A percentile compares a stretch with the other conserved stretches of the same genome.
phyloP scores from a whole-genome alignment of 345 rosid genomes.

The Lepidium sativum region DNA sequence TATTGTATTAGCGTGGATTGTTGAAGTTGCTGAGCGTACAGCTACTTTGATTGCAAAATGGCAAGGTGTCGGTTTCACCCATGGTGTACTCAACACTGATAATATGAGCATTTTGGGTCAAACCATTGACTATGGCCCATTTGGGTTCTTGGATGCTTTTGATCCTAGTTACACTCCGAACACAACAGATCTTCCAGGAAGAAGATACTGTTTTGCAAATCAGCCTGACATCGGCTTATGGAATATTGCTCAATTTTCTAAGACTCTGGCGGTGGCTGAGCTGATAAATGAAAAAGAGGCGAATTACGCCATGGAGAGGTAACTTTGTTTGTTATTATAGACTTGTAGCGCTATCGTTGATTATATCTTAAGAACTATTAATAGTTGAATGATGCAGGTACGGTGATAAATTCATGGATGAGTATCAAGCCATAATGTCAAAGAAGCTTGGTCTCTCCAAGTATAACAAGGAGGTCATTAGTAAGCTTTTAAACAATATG shows the following conservation, averaged over 20 bases:
- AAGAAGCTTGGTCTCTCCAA: conserved; percentile 85
- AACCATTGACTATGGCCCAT: conserved; percentile 95
- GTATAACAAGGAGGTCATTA: conserved; percentile 78
- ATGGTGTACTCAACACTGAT: conserved; percentile 96
- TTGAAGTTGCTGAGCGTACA: conserved; percentile 87
- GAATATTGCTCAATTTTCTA: conserved; percentile 84
- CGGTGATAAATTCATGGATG: conserved; percentile 92
- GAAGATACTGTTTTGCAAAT: conserved; percentile 93
- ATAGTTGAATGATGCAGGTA: conserved; percentile 42
- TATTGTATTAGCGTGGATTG: conserved; percentile 69
- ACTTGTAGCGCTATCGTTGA: neutral
- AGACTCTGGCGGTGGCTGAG: conserved; percentile 58
- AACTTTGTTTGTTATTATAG: neutral
- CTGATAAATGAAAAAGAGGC: conserved; percentile 80
- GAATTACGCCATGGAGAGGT: conserved; percentile 94
- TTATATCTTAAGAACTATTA: neutral
- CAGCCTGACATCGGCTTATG: conserved; percentile 94
- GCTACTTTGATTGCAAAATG: conserved; percentile 80
- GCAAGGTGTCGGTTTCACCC: conserved; percentile 99
- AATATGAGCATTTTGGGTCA: conserved; percentile 97
- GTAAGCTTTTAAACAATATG: conserved; percentile 83
- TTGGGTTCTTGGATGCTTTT: conserved; percentile 96
- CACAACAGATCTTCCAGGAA: conserved; percentile 96
- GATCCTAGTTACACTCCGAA: conserved; percentile 96
- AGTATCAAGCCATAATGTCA: conserved; percentile 85